Percentiles rank a stretch among this genome's conserved stretches.
These are phyloP conservation scores for Paraphoma chrysanthemicola DNA, from an alignment of 2,329 filamentous ascomycete species.

Conservation along the genomic window DNA sequence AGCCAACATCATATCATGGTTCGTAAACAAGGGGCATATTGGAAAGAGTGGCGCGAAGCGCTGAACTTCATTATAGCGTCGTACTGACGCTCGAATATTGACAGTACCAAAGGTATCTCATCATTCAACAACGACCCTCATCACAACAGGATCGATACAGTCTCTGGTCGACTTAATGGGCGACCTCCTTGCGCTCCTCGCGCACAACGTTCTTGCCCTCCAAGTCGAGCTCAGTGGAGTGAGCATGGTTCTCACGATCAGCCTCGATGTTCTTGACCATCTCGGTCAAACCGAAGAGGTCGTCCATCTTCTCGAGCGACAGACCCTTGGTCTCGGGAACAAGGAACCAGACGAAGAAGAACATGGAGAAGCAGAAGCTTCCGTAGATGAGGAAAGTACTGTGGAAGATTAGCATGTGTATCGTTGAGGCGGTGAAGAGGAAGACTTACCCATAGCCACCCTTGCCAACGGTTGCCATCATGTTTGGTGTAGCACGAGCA, in stretches of 20 bases:
- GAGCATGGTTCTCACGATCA: constrained; percentile 35
- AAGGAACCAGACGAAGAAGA: constrained; percentile 70
- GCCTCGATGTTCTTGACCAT: constrained; percentile 46
- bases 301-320: constrained; percentile 70
- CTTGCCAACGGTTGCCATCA: constrained; percentile 65
- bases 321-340: constrained; percentile 76
- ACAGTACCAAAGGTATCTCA: background rate
- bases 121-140: background rate
- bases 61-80: constrained; percentile 18
- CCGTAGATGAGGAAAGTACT: constrained; percentile 75
- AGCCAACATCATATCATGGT: background rate
- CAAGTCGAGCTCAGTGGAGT: constrained; percentile 30
- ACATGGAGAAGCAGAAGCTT: constrained; percentile 70
- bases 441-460: constrained; percentile 56
- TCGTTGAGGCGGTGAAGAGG: constrained; percentile 41
- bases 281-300: constrained; percentile 68
- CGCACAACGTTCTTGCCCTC: constrained; percentile 37
- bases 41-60: constrained; percentile 23
- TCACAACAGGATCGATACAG: background rate
- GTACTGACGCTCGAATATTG: constrained; percentile 2
- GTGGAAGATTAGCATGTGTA: constrained; percentile 42
- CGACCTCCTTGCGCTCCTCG: constrained; percentile 38
- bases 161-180: constrained; percentile 6
- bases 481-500: constrained; percentile 70
- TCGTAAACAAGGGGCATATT: background rate